A percentile compares a stretch with the other conserved stretches of the same genome.
phyloP scores from a whole-genome alignment of 2,329 filamentous ascomycete genomes.

The Cladophialophora bantiana region DNA sequence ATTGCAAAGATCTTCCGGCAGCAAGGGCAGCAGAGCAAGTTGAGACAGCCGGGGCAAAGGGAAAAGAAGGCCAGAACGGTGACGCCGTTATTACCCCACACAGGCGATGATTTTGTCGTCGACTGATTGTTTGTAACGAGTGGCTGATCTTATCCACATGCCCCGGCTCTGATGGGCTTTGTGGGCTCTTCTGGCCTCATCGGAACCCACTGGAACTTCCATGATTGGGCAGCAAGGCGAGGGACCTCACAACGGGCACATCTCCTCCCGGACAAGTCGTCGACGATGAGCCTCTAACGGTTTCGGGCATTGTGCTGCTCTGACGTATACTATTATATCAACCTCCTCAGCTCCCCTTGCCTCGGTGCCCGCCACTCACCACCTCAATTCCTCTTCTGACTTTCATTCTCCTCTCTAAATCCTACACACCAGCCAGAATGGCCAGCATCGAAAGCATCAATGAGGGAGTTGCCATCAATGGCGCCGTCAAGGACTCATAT shows the following conservation, averaged over 20 bases:
- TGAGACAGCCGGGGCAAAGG: constrained; percentile 15
- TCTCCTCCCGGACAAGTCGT: constrained; percentile 25
- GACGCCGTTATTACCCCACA: constrained; percentile 22
- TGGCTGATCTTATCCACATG: constrained; percentile 18
- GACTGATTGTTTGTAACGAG: constrained; percentile 7
- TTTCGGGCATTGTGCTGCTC: constrained; percentile 29
- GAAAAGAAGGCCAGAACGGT: background rate
- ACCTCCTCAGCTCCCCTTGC: constrained; percentile 23
- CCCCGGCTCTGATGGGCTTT: constrained; percentile 16
- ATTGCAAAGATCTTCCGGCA: background rate
- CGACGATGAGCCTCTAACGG: constrained; percentile 19
- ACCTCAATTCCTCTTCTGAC: constrained; percentile 6
- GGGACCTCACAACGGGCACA: constrained; percentile 16
- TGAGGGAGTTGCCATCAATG: constrained; percentile 86
- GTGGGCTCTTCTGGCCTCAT: background rate
- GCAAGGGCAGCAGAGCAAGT: background rate
- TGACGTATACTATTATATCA: constrained; percentile 36
- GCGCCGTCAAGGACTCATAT: constrained; percentile 76
- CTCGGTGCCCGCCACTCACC: constrained; percentile 1
- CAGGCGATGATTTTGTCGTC: constrained; percentile 8
- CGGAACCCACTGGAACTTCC: constrained; percentile 11
- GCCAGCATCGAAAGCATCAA: constrained; percentile 77
- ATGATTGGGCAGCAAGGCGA: constrained; percentile 2
- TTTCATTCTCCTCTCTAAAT: background rate
- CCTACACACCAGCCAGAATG: constrained; percentile 56